Evolutionary conservation across 1,284 basidiomycete species (phyloP).

Genomic region (Dichomitus squalens): DNA sequence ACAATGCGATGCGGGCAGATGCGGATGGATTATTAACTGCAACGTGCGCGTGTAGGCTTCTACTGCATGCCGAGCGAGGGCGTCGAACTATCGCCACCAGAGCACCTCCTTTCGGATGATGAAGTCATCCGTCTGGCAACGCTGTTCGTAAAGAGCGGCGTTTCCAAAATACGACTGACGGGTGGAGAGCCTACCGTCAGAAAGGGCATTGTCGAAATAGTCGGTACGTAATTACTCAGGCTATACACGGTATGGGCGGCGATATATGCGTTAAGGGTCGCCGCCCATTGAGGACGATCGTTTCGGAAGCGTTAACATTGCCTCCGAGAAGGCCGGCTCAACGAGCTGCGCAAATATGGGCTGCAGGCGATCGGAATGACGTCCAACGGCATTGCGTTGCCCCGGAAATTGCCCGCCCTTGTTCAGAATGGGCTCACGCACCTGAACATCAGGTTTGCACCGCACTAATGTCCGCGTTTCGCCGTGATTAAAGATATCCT

Average conservation of each 20-base stretch:
- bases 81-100: constrained; percentile 71
- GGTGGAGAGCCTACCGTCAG: constrained; percentile 89
- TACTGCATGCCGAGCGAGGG: constrained; percentile 92
- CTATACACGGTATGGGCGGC: background rate
- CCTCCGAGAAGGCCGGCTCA: constrained; percentile 50
- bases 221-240: constrained; percentile 47
- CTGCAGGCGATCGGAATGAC: constrained; percentile 85
- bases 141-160: constrained; percentile 81
- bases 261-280: background rate
- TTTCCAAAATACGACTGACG: constrained; percentile 86
- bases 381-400: constrained; percentile 79
- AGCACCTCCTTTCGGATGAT: constrained; percentile 72
- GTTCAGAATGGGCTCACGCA: constrained; percentile 79
- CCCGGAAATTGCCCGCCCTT: constrained; percentile 69
- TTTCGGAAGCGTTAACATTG: constrained; percentile 2
- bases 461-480: background rate
- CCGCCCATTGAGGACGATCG: background rate
- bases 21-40: background rate
- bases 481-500: constrained; percentile 10
- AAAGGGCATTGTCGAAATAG: constrained; percentile 75
- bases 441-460: constrained; percentile 73
- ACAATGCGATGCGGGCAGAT: constrained; percentile 12
- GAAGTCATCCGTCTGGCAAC: constrained; percentile 77
- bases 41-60: constrained; percentile 54
- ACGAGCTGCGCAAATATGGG: constrained; percentile 58